Percentiles rank a stretch among this genome's conserved stretches.
Evolutionary conservation across 2,329 filamentous ascomycete species (phyloP).

Genomic region (Xylogone sp.): DNA sequence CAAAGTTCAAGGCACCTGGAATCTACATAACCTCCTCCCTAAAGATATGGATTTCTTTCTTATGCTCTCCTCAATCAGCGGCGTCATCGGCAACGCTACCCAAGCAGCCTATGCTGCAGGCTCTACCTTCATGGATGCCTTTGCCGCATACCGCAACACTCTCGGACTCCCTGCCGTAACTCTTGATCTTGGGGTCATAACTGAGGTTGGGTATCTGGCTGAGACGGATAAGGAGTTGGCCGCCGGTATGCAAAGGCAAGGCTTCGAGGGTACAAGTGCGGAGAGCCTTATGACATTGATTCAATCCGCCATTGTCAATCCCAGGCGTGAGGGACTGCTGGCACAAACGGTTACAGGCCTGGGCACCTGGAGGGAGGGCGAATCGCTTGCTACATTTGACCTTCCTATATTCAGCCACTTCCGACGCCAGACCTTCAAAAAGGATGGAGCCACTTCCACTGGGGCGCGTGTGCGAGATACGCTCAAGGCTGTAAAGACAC

Average conservation of each 20-base stretch:
- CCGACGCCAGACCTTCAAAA: too few species aligned
- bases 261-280: background rate
- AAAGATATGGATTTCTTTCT: constrained; percentile 35
- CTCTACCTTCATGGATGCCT: constrained; percentile 26
- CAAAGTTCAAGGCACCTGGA: background rate
- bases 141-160: constrained; percentile 12
- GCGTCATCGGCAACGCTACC: constrained; percentile 24
- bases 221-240: constrained; percentile 22
- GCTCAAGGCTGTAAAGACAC: too few species aligned
- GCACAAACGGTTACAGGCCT: too few species aligned
- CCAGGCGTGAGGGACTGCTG: too few species aligned
- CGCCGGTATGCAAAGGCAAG: background rate
- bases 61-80: constrained; percentile 26
- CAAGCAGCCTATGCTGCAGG: constrained; percentile 30
- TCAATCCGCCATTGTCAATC: constrained; percentile 38
- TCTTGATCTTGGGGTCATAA: constrained; percentile 20
- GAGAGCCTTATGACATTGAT: constrained; percentile 24
- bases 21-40: constrained; percentile 5
- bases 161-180: constrained; percentile 10
- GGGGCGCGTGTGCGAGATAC: too few species aligned
- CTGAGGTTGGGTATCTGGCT: constrained; percentile 43
- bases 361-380: too few species aligned
- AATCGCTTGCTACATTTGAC: too few species aligned
- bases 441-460: too few species aligned
- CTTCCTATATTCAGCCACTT: too few species aligned